These are phyloP conservation scores for Hylodesmum podocarpum DNA, from an alignment of 306 rosid species.

Conservation along the genomic window DNA sequence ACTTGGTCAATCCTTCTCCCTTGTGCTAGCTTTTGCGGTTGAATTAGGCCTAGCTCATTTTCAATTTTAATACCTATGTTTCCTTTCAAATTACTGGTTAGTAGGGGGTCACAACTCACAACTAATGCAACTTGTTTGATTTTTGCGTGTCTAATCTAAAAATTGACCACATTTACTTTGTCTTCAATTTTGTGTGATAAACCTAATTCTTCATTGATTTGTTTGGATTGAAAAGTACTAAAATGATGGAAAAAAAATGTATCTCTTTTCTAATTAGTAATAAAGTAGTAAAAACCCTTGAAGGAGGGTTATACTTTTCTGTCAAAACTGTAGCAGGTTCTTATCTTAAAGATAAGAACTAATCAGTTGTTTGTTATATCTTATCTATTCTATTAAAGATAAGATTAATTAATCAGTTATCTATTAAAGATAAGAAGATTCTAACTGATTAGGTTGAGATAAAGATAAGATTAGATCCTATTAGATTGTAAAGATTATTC, in stretches of 20 bases:
- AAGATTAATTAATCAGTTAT: too few species aligned
- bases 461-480: too few species aligned
- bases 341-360: too few species aligned
- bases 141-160: not conserved
- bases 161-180: not conserved
- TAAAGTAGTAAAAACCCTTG: not conserved
- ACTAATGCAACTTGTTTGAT: not conserved
- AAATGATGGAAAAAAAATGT: not conserved
- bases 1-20: not conserved
- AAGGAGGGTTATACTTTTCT: not conserved
- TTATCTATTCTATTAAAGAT: too few species aligned
- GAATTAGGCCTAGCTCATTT: not conserved
- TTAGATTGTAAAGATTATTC: too few species aligned
- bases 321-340: too few species aligned
- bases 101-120: not conserved
- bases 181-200: not conserved
- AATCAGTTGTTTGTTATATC: too few species aligned
- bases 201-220: not conserved
- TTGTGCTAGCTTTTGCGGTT: not conserved
- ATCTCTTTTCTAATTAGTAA: not conserved
- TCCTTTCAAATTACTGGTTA: not conserved
- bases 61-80: not conserved
- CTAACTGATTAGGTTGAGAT: too few species aligned
- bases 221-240: not conserved
- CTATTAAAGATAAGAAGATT: too few species aligned